Conservation (phyloP, 345 rosid genomes). For the Gossypium thurberi region DNA sequence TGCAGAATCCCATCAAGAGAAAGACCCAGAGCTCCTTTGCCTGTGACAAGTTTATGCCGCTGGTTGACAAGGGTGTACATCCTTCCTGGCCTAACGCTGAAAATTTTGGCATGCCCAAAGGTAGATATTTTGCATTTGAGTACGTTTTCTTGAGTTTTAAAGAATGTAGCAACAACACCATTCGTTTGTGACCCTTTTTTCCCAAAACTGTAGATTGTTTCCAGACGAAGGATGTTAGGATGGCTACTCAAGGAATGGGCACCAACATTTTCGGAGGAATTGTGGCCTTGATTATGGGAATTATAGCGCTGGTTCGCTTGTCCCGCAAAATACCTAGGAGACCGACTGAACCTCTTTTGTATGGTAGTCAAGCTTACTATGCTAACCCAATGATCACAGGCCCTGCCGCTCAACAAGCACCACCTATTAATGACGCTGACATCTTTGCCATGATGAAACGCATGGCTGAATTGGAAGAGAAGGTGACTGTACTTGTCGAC, state of each 20-base stretch:
- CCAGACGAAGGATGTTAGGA: conserved; percentile 7
- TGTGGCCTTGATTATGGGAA: conserved; percentile 57
- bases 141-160: neutral
- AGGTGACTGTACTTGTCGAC: conserved; percentile 30
- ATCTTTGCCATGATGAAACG: conserved; percentile 60
- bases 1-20: neutral
- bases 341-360: conserved; percentile 42
- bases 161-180: neutral
- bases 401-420: conserved; percentile 15
- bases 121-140: neutral
- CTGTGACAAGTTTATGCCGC: neutral
- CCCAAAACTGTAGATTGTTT: conserved; percentile 14
- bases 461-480: conserved; percentile 71
- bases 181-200: neutral
- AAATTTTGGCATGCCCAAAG: neutral
- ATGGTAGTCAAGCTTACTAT: conserved; percentile 33
- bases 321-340: conserved; percentile 53
- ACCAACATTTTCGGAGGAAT: conserved; percentile 37
- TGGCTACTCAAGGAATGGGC: conserved; percentile 18
- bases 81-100: neutral
- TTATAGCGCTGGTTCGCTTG: conserved; percentile 53
- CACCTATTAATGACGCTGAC: conserved; percentile 39
- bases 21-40: neutral
- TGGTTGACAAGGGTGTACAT: neutral
- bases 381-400: conserved; percentile 26